These are phyloP conservation scores for Salix exigua DNA, from an alignment of 345 rosid genomes.

Conservation along the genomic window DNA sequence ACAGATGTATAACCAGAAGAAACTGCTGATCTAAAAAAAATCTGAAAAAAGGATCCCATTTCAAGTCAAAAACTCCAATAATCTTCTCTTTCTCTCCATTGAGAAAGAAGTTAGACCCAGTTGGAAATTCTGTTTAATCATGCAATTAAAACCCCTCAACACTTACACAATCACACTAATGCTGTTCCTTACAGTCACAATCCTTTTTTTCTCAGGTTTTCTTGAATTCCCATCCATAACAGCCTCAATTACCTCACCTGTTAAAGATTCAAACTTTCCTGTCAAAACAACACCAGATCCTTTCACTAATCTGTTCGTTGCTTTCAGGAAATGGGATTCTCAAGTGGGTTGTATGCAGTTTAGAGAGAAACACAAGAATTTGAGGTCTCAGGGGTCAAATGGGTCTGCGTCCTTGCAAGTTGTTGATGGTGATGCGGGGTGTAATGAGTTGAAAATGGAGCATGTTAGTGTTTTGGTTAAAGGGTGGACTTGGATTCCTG, in stretches of 20 bases:
- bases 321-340: slow-evolving; percentile 73
- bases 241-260: slow-evolving; percentile 23
- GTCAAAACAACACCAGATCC: slow-evolving; percentile 36
- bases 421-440: slow-evolving; percentile 34
- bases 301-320: slow-evolving; percentile 49
- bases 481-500: slow-evolving; percentile 98
- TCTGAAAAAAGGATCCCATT: not conserved
- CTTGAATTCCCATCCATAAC: slow-evolving; percentile 66
- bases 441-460: slow-evolving; percentile 49
- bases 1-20: not conserved
- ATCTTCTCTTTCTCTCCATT: not conserved
- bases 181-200: slow-evolving; percentile 55
- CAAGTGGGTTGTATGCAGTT: slow-evolving; percentile 75
- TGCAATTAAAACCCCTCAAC: slow-evolving; percentile 62
- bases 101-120: not conserved
- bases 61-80: not conserved
- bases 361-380: slow-evolving; percentile 34
- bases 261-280: slow-evolving; percentile 2
- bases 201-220: slow-evolving; percentile 74
- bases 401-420: slow-evolving; percentile 56
- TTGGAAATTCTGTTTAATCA: slow-evolving; percentile 17
- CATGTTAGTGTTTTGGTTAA: slow-evolving; percentile 76
- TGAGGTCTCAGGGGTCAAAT: slow-evolving; percentile 33
- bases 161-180: slow-evolving; percentile 45
- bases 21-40: not conserved